phyloP scores from a whole-genome alignment of 257 asterid genomes.

The Jaltomata sinuosa region DNA sequence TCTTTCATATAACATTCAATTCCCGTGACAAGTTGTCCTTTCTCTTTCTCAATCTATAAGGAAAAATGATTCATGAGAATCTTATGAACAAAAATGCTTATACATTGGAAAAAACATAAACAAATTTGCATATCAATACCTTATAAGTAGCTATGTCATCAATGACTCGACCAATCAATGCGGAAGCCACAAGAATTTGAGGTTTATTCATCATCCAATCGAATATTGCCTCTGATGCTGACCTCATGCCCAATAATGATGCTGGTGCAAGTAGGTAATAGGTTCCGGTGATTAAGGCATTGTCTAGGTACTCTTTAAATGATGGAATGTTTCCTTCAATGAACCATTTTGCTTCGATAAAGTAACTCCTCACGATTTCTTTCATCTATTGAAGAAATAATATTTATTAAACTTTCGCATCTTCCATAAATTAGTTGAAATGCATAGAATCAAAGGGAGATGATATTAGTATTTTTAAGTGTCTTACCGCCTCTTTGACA shows the following conservation, averaged over 20 bases:
- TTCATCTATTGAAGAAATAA: background rate
- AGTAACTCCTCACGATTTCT: background rate
- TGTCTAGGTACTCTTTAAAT: slow-evolving; percentile 29
- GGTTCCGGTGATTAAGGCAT: slow-evolving; percentile 28
- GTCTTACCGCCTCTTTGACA: background rate
- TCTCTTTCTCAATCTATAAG: slow-evolving; percentile 31
- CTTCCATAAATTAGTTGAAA: background rate
- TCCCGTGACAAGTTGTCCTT: slow-evolving; percentile 37
- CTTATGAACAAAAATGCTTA: background rate
- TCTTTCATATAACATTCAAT: slow-evolving; percentile 45
- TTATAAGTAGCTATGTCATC: slow-evolving; percentile 33
- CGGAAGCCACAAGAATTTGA: background rate
- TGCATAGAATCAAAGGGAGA: background rate
- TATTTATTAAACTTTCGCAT: background rate
- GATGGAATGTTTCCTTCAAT: slow-evolving; percentile 31
- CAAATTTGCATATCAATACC: background rate
- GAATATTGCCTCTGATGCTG: background rate
- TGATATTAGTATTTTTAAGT: background rate
- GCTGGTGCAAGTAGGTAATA: slow-evolving; percentile 26
- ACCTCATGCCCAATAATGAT: slow-evolving; percentile 26
- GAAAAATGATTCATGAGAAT: background rate
- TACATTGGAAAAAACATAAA: background rate
- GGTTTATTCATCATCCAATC: slow-evolving; percentile 6
- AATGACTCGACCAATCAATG: slow-evolving; percentile 15
- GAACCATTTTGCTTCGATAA: slow-evolving; percentile 44